phyloP scores from a whole-genome alignment of 495 filamentous ascomycete species.

The Paragyromitra xinjiangensis region DNA sequence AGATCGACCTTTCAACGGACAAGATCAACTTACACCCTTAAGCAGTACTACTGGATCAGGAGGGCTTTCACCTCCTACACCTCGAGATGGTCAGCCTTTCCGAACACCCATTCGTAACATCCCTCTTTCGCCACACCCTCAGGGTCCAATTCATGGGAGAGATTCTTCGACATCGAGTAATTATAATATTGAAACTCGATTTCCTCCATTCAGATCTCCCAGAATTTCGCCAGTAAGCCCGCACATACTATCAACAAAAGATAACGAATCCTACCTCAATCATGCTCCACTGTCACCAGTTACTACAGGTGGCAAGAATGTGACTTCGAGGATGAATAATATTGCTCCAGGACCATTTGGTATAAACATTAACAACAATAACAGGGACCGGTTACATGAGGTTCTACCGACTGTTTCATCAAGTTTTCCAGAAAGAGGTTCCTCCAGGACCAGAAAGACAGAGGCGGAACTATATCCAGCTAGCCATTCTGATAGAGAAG shows the following conservation, averaged over 20 bases:
- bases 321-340: conserved; percentile 69
- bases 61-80: conserved; percentile 50
- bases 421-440: conserved; percentile 36
- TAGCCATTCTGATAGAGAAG: conserved; percentile 26
- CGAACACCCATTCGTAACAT: conserved; percentile 47
- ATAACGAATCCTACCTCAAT: conserved; percentile 26
- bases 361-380: conserved; percentile 56
- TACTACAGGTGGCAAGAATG: conserved; percentile 59
- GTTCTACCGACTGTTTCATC: conserved; percentile 4
- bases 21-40: conserved; percentile 69
- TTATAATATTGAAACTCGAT: conserved; percentile 68
- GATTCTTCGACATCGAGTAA: conserved; percentile 27
- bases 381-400: conserved; percentile 51
- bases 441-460: conserved; percentile 56
- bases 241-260: conserved; percentile 57
- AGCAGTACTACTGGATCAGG: conserved; percentile 59
- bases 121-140: conserved; percentile 50
- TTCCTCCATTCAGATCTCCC: conserved; percentile 65
- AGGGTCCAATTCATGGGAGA: conserved; percentile 16
- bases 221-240: conserved; percentile 60
- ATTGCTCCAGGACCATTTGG: conserved; percentile 76
- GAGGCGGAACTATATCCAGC: conserved; percentile 38
- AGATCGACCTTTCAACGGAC: conserved; percentile 71
- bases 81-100: conserved; percentile 54
- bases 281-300: conserved; percentile 64